Evolutionary conservation across 768 basidiomycete genomes (phyloP), one percentile per base, ranked within the genome.

Genomic region (Amanita jacksonii): DNA sequence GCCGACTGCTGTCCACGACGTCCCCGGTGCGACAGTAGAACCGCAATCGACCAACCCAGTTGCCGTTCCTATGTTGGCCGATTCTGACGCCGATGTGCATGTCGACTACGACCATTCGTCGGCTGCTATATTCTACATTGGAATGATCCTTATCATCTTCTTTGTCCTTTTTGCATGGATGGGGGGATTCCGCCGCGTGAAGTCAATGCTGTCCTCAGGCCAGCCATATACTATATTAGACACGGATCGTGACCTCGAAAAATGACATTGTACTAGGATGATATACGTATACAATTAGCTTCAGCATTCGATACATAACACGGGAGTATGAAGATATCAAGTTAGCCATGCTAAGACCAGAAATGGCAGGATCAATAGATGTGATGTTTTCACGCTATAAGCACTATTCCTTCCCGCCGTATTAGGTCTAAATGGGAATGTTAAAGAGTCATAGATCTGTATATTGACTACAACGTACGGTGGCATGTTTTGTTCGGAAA

Each of bases 401-500:
- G 36, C 28, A 27, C 13, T 13, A 31, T 31, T 45, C 36, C 20
- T n/a, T 32, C 41, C 41, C 28, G 41, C 41, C 9, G 44, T 45
- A 24, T 38, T 15, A 6, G 44, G 44, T 7, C 44, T 45, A 9
- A 22, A 9, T 31, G 5, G 12, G 16, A 4, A 2, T 16, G 5
- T 16, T 18, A 20, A 30, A 23, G 30, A 23, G n/a, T n/a, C 15
- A 31, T 13, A 15, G 15, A 19, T 12, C 19, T 31, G n/a, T 13
- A 8, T 45, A 2, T 24, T n/a, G 25, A 16, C 7, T 30, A 52
- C 41, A 1, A 72, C 80, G 46, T 51, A 84, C 83, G 82, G 69
- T 48, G 81, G 57, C 20, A 77, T 77, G 52, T 76, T 74, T 38
- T 69, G 57, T 52, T 82, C 81, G 31, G 84, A 86, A 57, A 73